Conservation (phyloP, 441 rosid species). For the Adansonia rubrostipa region DNA sequence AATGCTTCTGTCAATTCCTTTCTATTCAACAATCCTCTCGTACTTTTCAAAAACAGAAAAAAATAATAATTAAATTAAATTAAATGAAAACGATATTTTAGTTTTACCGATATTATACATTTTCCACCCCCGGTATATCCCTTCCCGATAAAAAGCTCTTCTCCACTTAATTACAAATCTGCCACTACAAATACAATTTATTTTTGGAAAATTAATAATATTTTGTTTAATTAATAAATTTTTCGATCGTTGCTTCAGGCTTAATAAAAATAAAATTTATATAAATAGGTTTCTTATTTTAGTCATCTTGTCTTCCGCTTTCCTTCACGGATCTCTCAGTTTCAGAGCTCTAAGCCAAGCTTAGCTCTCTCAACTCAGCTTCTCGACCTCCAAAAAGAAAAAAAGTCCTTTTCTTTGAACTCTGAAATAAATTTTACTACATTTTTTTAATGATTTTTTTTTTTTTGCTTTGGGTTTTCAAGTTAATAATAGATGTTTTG, state of each 20-base stretch:
- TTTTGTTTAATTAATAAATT: constrained; percentile 15
- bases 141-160: neutral
- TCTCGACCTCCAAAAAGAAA: neutral
- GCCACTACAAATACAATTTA: constrained; percentile 10
- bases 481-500: neutral
- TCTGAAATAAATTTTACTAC: neutral
- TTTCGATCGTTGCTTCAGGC: constrained; percentile 47
- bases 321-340: constrained; percentile 44
- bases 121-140: neutral
- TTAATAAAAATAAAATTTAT: constrained; percentile 6
- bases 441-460: neutral
- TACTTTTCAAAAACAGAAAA: neutral
- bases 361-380: neutral
- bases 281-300: constrained; percentile 29
- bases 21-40: constrained; percentile 17
- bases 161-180: constrained; percentile 34
- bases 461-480: neutral
- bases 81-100: neutral
- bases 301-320: constrained; percentile 11
- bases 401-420: neutral
- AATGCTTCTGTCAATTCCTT: neutral
- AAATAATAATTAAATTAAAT: neutral
- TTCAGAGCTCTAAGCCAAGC: constrained; percentile 48
- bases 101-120: neutral
- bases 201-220: neutral